Conservation (phyloP, 2,329 filamentous ascomycete genomes). For the Microcera coccophila region DNA sequence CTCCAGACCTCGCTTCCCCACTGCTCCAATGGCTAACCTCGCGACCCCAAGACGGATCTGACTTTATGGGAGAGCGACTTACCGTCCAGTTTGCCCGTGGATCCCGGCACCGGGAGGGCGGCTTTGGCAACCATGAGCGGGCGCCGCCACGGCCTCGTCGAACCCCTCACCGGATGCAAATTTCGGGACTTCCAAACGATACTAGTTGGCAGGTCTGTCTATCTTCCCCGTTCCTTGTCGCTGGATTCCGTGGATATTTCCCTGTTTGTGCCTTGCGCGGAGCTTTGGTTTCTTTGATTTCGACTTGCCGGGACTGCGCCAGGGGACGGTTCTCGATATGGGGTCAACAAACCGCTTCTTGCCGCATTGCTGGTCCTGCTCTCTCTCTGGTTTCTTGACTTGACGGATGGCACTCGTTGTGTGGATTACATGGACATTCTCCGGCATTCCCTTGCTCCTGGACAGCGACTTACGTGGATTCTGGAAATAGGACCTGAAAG, state of each 20-base stretch:
- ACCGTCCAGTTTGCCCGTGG: constrained; percentile 98
- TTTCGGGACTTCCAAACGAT: constrained; percentile 92
- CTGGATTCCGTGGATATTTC: constrained; percentile 40
- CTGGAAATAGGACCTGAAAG: constrained; percentile 95
- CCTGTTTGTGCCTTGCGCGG: constrained; percentile 29
- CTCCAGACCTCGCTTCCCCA: constrained; percentile 9
- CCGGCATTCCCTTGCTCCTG: constrained; percentile 40
- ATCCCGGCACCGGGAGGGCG: constrained; percentile 54
- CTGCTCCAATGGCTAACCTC: constrained; percentile 23
- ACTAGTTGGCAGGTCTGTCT: constrained; percentile 99
- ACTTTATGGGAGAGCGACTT: constrained; percentile 95
- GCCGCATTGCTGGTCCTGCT: constrained; percentile 25
- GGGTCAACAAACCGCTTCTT: constrained; percentile 26
- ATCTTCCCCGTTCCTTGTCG: constrained; percentile 56
- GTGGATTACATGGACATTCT: constrained; percentile 33
- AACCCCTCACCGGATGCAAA: constrained; percentile 94
- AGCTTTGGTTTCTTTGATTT: constrained; percentile 29
- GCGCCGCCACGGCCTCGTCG: constrained; percentile 74
- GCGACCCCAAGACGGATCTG: constrained; percentile 76
- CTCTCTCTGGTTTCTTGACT: constrained; percentile 30
- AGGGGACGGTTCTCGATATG: constrained; percentile 25
- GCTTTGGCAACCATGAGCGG: constrained; percentile 53
- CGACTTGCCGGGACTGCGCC: constrained; percentile 25
- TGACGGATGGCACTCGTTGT: constrained; percentile 37
- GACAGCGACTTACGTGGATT: constrained; percentile 75